Percentiles rank a stretch among this genome's conserved stretches.
Conservation (phyloP, 106 monocot species). For the Dendrobium officinale region DNA sequence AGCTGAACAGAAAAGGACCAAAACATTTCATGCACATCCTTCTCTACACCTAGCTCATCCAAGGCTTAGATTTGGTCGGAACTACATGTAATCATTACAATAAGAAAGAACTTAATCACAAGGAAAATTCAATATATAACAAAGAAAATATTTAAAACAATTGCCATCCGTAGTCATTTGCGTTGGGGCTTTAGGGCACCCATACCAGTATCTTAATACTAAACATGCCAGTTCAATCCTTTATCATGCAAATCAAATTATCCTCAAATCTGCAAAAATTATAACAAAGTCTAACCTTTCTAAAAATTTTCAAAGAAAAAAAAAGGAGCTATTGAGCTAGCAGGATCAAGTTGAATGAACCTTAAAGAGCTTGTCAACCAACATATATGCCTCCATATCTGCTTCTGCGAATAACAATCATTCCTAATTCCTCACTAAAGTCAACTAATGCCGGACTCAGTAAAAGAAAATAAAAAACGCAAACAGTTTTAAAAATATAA, state of each 20-base stretch:
- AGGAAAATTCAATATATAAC: neutral
- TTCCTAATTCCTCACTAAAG: neutral
- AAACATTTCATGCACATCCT: too few species aligned
- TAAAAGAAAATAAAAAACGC: neutral
- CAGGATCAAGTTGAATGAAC: neutral
- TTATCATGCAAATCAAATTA: neutral
- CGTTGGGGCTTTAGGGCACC: too few species aligned
- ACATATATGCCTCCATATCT: neutral
- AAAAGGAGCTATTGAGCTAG: neutral
- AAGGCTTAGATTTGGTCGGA: neutral
- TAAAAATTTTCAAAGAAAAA: neutral
- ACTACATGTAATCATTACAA: neutral
- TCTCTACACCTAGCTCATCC: too few species aligned
- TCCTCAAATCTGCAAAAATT: neutral
- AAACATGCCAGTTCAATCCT: neutral
- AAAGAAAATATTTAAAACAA: neutral
- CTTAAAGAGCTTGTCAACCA: too few species aligned
- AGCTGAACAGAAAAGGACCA: too few species aligned
- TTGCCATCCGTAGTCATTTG: neutral
- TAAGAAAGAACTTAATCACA: neutral
- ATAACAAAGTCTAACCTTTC: neutral
- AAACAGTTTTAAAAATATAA: neutral
- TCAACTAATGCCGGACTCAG: neutral
- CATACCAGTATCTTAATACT: neutral
- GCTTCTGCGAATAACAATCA: neutral